These are phyloP conservation scores for Gossypium rotundifolium DNA, from an alignment of 345 rosid genomes.

Conservation along the genomic window DNA sequence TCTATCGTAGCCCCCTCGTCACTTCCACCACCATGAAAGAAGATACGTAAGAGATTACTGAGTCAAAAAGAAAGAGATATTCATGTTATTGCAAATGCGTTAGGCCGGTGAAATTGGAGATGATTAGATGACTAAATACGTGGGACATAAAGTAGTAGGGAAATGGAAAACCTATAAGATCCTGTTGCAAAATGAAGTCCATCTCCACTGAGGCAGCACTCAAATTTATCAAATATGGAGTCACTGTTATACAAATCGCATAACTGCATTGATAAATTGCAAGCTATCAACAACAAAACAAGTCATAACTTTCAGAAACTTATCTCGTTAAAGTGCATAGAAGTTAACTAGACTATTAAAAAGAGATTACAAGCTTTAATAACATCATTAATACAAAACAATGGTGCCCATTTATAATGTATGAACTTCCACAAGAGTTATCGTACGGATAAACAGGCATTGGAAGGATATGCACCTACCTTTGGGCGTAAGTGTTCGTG, in stretches of 20 bases:
- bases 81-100: slow-evolving; percentile 11
- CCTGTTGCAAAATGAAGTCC: slow-evolving; percentile 60
- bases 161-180: slow-evolving; percentile 58
- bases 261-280: slow-evolving; percentile 36
- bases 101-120: background rate
- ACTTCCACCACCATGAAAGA: slow-evolving; percentile 38
- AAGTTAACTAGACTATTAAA: background rate
- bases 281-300: background rate
- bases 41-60: slow-evolving; percentile 53
- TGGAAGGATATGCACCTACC: slow-evolving; percentile 24
- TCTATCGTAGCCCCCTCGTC: slow-evolving; percentile 44
- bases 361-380: background rate
- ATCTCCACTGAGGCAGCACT: slow-evolving; percentile 57
- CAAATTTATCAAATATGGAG: slow-evolving; percentile 66
- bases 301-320: no score
- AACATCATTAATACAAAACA: background rate
- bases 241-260: slow-evolving; percentile 54
- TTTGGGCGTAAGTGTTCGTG: slow-evolving; percentile 56
- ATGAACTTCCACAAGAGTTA: background rate
- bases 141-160: slow-evolving; percentile 6
- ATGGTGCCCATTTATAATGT: background rate
- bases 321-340: no score
- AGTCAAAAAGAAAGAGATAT: slow-evolving; percentile 12
- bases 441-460: background rate
- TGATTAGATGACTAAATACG: background rate